Evolutionary conservation across 2,329 filamentous ascomycete genomes (phyloP), one percentile per base, ranked within the genome.

Genomic region (Stemphylium beticola): DNA sequence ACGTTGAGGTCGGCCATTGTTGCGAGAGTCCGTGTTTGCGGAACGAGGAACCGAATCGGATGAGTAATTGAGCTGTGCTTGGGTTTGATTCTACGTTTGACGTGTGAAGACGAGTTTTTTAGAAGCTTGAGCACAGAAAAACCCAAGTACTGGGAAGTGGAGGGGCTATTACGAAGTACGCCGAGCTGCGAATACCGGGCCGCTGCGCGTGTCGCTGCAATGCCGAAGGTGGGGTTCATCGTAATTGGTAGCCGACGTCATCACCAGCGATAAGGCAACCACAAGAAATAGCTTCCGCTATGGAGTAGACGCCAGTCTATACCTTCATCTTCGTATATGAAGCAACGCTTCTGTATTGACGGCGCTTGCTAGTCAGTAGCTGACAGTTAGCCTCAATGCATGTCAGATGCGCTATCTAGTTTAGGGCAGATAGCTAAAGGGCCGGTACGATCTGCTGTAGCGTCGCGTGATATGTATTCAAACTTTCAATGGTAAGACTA

Each of bases 1-100:
- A 74, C 70, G 55, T 77, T 57, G 24, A 79, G 74, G 17, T 77
- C 72, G n/a, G 77, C 75, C 77, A 79, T 79, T 34, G 33, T 50
- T 56, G 48, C 32, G 24, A 52, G 46, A 15, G 42, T 38, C 10
- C 4, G 15, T 26, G 8, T 20, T 15, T 18, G 38, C 37, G 24
- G 38, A 24, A 15, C 8, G 2, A 37, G 6, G 2, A 10, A 37
- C 41, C 14, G 32, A 20, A n/a, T 47, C 9, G 22, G 5, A 11
- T 31, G n/a, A 11, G 17, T 18, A 2, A 14, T 8, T 12, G 36
- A 14, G 12, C 0, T 17, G 15, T 26, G 37, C 2, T 7, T 18
- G 8, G 10, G 18, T 5, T 24, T 46, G 10, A 20, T 31, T 31
- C 24, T 33, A 44, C 29, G 5, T 18, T 33, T 4, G 10, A 20